Evolutionary conservation across 306 rosid species (phyloP).

Genomic region (Clitoria ternatea): DNA sequence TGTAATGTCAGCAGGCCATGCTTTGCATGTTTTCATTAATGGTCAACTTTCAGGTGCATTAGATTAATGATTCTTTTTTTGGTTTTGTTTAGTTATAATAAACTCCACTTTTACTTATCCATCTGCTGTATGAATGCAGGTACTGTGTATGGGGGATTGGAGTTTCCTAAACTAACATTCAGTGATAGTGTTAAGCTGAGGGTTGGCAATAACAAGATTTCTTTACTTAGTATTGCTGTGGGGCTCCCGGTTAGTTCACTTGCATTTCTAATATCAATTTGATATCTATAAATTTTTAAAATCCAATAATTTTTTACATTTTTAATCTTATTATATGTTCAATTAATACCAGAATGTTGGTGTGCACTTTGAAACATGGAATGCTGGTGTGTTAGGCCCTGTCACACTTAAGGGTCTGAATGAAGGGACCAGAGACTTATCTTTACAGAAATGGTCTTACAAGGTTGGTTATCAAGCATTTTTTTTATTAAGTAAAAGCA

Average conservation of each 20-base stretch:
- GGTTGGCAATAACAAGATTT: conserved; percentile 84
- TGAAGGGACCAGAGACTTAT: conserved; percentile 84
- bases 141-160: conserved; percentile 56
- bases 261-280: background rate
- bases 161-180: conserved; percentile 60
- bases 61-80: background rate
- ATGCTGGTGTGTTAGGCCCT: conserved; percentile 90
- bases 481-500: no score
- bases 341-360: conserved; percentile 69
- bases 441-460: conserved; percentile 80
- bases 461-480: conserved; percentile 53
- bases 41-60: conserved; percentile 78
- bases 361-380: conserved; percentile 81
- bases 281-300: background rate
- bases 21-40: conserved; percentile 79
- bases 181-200: conserved; percentile 53
- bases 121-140: conserved; percentile 45
- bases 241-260: conserved; percentile 82
- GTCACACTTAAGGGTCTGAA: conserved; percentile 75
- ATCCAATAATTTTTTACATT: background rate
- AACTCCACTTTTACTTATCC: conserved; percentile 18
- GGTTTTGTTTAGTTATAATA: background rate
- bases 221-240: conserved; percentile 74
- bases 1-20: conserved; percentile 86
- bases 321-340: conserved; percentile 7